These are phyloP conservation scores for Polytrichum formosum DNA, from an alignment of 225 moss, liverwort and hornwort genomes.

Conservation along the genomic window DNA sequence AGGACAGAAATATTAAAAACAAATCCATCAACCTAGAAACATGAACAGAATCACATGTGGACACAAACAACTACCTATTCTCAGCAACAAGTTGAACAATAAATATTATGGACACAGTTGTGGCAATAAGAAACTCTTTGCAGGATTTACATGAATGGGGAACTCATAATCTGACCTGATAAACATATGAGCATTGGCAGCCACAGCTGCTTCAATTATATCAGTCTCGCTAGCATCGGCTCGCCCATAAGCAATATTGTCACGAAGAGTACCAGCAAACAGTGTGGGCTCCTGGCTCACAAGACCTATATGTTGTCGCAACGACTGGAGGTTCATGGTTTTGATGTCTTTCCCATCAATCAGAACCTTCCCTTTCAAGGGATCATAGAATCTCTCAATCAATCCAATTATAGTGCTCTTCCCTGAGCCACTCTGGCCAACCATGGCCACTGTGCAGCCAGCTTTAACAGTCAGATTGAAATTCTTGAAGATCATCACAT, in stretches of 20 bases:
- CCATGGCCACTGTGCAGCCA: conserved; percentile 60
- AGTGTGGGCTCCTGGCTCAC: conserved; percentile 72
- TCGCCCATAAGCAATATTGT: conserved; percentile 59
- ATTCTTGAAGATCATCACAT: conserved; percentile 42
- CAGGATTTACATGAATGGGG: not conserved
- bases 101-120: not conserved
- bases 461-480: conserved; percentile 37
- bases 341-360: conserved; percentile 56
- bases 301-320: conserved; percentile 53
- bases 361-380: conserved; percentile 44
- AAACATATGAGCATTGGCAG: conserved; percentile 69
- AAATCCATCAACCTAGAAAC: too few relatives aligned
- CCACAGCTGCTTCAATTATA: conserved; percentile 47
- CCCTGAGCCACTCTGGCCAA: conserved; percentile 73
- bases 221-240: conserved; percentile 42
- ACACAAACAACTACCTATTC: not conserved
- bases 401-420: conserved; percentile 63
- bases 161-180: conserved; percentile 30
- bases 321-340: conserved; percentile 35
- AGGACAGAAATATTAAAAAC: too few relatives aligned
- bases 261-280: conserved; percentile 43
- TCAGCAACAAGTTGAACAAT: not conserved
- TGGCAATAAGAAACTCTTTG: not conserved
- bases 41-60: too few relatives aligned
- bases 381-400: conserved; percentile 69